phyloP scores from a whole-genome alignment of 306 rosid species.

The Prunus campanulata region DNA sequence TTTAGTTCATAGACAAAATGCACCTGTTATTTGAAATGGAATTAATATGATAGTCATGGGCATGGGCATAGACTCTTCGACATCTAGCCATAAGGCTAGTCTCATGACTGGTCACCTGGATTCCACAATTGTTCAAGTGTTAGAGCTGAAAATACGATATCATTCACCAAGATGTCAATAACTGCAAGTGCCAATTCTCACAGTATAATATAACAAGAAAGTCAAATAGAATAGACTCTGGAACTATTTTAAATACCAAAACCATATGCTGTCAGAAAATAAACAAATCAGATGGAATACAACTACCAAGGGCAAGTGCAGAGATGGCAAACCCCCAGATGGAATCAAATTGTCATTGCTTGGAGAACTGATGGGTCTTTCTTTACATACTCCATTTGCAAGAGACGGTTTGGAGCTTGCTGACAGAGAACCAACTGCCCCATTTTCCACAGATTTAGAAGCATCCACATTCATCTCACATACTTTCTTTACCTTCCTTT shows the following conservation, averaged over 20 bases:
- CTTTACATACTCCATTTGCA: conserved; percentile 57
- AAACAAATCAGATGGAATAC: conserved; percentile 18
- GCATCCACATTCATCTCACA: conserved; percentile 50
- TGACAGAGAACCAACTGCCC: conserved; percentile 35
- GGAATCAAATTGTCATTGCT: conserved; percentile 39
- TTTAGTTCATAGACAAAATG: neutral
- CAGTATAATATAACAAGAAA: neutral
- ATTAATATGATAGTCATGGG: conserved; percentile 98
- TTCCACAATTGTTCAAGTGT: conserved; percentile 9
- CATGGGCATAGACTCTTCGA: conserved; percentile 97
- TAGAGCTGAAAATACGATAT: conserved; percentile 6
- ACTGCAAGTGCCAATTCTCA: neutral
- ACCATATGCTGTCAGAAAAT: conserved; percentile 12
- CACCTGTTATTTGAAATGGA: conserved; percentile 99
- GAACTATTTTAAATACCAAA: conserved; percentile 6
- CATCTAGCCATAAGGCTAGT: conserved; percentile 87
- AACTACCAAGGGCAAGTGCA: conserved; percentile 62
- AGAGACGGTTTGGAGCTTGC: conserved; percentile 32
- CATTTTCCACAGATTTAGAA: conserved; percentile 42
- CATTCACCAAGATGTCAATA: neutral
- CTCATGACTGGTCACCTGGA: conserved; percentile 78
- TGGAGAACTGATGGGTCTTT: conserved; percentile 17
- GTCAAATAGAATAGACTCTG: conserved; percentile 1
- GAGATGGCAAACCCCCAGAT: conserved; percentile 33
- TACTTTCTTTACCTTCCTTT: conserved; percentile 58